phyloP scores from a whole-genome alignment of 345 rosid genomes.

The Linum trigynum region DNA sequence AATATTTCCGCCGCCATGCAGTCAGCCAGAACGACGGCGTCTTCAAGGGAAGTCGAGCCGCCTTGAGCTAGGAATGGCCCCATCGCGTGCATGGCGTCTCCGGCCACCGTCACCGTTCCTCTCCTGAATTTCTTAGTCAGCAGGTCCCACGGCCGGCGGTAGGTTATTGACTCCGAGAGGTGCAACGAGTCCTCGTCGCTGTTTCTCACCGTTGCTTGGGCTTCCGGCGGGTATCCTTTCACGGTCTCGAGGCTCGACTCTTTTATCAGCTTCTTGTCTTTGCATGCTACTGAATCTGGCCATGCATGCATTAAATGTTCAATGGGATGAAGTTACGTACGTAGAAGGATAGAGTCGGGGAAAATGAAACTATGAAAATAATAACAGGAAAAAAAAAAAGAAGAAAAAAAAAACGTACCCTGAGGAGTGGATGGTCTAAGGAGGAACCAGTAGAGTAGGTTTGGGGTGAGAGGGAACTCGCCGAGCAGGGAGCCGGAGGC shows the following conservation, averaged over 20 bases:
- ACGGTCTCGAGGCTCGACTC: slow-evolving; percentile 12
- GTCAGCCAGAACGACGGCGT: slow-evolving; percentile 17
- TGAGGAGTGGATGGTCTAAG: slow-evolving; percentile 14
- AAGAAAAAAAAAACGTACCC: slow-evolving; percentile 14
- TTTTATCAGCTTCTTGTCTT: slow-evolving; percentile 14
- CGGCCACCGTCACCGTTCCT: slow-evolving; percentile 21
- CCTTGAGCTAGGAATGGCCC: slow-evolving; percentile 30
- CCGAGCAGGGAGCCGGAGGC: slow-evolving; percentile 12
- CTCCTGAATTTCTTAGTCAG: slow-evolving; percentile 7
- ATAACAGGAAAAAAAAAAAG: neutral
- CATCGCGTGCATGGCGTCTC: slow-evolving; percentile 36
- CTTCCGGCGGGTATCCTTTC: slow-evolving; percentile 10
- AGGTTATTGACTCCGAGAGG: slow-evolving; percentile 11
- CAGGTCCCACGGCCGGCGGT: slow-evolving; percentile 21
- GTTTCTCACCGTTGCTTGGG: slow-evolving; percentile 10
- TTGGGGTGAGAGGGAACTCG: slow-evolving; percentile 12
- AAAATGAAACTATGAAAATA: too few species aligned
- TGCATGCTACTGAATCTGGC: slow-evolving; percentile 13
- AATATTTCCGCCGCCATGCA: slow-evolving; percentile 16
- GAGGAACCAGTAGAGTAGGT: slow-evolving; percentile 22
- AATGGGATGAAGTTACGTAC: too few species aligned
- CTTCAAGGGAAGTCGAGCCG: slow-evolving; percentile 29
- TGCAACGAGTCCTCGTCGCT: slow-evolving; percentile 8
- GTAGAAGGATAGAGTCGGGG: too few species aligned
- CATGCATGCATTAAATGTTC: too few species aligned